Conservation (phyloP, 345 rosid genomes). For the Linum trigynum region DNA sequence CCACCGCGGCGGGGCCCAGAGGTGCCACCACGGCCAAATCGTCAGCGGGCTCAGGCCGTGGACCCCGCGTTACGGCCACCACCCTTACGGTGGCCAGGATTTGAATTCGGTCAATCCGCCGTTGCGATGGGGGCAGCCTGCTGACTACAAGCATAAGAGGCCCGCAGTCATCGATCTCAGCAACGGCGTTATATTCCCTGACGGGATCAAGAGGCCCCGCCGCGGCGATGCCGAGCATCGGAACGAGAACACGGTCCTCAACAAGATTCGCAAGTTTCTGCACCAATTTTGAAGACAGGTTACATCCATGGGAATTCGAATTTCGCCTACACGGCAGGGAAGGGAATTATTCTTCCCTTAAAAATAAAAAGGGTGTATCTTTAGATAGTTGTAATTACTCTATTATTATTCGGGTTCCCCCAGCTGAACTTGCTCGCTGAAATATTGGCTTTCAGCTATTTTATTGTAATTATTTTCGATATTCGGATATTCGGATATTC, state of each 20-base stretch:
- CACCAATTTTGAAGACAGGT: conserved; percentile 22
- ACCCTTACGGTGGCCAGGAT: conserved; percentile 4
- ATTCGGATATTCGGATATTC: no score
- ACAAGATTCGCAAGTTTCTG: conserved; percentile 39
- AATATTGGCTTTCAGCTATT: no score
- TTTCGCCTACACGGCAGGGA: background rate
- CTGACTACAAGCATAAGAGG: no score
- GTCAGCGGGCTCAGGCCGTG: conserved; percentile 14
- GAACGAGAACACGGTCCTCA: conserved; percentile 17
- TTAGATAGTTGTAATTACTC: background rate
- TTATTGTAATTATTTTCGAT: no score
- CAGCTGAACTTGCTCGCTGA: no score
- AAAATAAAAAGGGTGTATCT: background rate
- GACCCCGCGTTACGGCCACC: conserved; percentile 11
- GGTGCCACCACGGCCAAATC: conserved; percentile 23
- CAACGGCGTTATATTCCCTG: conserved; percentile 27
- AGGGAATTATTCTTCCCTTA: background rate
- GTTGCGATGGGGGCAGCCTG: no score
- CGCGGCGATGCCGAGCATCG: conserved; percentile 1
- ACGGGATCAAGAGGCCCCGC: background rate
- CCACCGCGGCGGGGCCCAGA: conserved; percentile 20
- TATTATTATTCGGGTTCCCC: background rate
- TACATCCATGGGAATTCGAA: background rate
- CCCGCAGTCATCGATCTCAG: conserved; percentile 15
- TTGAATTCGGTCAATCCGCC: no score